Percentiles rank a stretch among this genome's conserved stretches.
These are phyloP conservation scores for Trichoderma parareesei DNA, from an alignment of 495 filamentous ascomycete species.

Conservation along the genomic window DNA sequence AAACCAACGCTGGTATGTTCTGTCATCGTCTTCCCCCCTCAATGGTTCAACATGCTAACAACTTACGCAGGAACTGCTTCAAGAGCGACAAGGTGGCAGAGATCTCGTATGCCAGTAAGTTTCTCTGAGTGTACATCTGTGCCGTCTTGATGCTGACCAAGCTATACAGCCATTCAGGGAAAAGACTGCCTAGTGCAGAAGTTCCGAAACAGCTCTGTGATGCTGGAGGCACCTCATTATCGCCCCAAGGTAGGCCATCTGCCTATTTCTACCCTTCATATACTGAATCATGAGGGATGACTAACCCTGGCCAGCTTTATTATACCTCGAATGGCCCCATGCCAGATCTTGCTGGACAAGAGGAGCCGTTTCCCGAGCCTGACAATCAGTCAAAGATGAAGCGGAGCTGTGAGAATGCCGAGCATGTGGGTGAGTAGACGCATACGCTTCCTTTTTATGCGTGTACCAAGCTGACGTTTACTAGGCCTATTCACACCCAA, in stretches of 20 bases:
- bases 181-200: conserved; percentile 84
- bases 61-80: conserved; percentile 57
- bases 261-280: neutral
- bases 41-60: neutral
- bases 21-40: neutral
- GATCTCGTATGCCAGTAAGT: conserved; percentile 87
- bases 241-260: conserved; percentile 64
- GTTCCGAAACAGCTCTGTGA: conserved; percentile 93
- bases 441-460: neutral
- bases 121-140: neutral
- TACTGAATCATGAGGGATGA: neutral
- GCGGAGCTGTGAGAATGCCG: conserved; percentile 74
- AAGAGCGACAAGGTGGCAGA: conserved; percentile 80
- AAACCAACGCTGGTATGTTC: conserved; percentile 58
- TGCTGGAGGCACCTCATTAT: conserved; percentile 72
- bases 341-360: conserved; percentile 40
- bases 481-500: conserved; percentile 65
- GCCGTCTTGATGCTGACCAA: conserved; percentile 14
- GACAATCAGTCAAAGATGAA: conserved; percentile 83
- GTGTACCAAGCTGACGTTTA: neutral
- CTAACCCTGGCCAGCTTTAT: conserved; percentile 38
- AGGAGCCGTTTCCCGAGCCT: conserved; percentile 65
- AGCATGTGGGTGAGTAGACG: conserved; percentile 62
- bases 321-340: conserved; percentile 35
- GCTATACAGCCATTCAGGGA: conserved; percentile 69